Evolutionary conservation across 306 rosid genomes (phyloP).

Genomic region (Lathyrus sativus): DNA sequence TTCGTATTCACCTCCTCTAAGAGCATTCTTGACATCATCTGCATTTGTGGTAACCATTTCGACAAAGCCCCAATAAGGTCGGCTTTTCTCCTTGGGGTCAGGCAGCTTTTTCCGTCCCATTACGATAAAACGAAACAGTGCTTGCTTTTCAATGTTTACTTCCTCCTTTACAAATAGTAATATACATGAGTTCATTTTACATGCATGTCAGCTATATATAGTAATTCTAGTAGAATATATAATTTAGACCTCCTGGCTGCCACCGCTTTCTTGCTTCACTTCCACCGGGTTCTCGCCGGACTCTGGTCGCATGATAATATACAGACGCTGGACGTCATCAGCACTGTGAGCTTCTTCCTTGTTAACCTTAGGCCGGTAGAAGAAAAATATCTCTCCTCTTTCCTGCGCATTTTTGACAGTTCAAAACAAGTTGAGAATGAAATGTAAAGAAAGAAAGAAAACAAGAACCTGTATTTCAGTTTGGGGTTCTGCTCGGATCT

Average conservation of each 20-base stretch:
- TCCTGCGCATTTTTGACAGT: conserved; percentile 35
- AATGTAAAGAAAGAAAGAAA: too few relatives aligned
- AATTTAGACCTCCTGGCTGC: conserved; percentile 31
- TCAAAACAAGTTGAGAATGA: too few relatives aligned
- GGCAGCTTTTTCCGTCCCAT: conserved; percentile 70
- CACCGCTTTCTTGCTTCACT: not conserved
- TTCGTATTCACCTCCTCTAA: conserved; percentile 54
- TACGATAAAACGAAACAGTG: conserved; percentile 51
- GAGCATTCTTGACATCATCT: conserved; percentile 52
- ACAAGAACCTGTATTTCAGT: conserved; percentile 54
- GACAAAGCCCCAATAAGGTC: conserved; percentile 63
- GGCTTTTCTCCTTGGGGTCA: conserved; percentile 44
- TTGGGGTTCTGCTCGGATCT: conserved; percentile 38
- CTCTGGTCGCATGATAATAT: conserved; percentile 53
- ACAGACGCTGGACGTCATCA: conserved; percentile 62
- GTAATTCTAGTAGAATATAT: too few relatives aligned
- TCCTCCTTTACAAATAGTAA: conserved; percentile 18
- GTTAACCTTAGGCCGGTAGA: conserved; percentile 55
- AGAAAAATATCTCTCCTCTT: conserved; percentile 68
- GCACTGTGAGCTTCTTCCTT: conserved; percentile 57
- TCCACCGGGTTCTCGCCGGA: conserved; percentile 48
- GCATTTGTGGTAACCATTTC: conserved; percentile 53
- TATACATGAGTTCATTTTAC: too few relatives aligned
- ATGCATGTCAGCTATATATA: too few relatives aligned
- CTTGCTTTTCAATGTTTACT: conserved; percentile 57